Evolutionary conservation across 495 filamentous ascomycete species (phyloP).

Genomic region (Polyplosphaeria fusca): DNA sequence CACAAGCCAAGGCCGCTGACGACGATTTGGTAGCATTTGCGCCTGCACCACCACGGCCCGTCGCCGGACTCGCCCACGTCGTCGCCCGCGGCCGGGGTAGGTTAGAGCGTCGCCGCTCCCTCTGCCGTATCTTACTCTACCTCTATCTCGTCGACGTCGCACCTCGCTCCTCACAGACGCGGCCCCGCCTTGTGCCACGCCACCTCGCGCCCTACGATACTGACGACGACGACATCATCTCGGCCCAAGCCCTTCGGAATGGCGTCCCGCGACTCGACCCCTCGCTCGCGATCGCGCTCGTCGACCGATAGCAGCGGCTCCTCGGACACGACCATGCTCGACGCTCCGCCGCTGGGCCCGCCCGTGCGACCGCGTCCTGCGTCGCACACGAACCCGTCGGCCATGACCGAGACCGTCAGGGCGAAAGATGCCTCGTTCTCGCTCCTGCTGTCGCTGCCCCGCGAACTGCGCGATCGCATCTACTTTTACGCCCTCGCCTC

Average conservation of each 20-base stretch:
- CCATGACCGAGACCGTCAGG: not conserved
- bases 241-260: slow-evolving; percentile 8
- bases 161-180: no score
- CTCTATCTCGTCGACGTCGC: no score
- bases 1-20: no score
- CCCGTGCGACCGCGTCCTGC: slow-evolving; percentile 16
- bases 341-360: slow-evolving; percentile 16
- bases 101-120: no score
- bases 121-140: no score
- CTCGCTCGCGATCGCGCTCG: slow-evolving; percentile 16
- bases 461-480: slow-evolving; percentile 41
- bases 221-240: not conserved
- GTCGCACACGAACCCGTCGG: slow-evolving; percentile 8
- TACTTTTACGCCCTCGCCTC: slow-evolving; percentile 39
- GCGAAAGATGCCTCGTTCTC: slow-evolving; percentile 19
- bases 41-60: no score
- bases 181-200: not conserved
- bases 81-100: no score
- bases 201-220: not conserved
- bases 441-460: slow-evolving; percentile 39
- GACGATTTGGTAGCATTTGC: no score
- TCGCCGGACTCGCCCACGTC: no score
- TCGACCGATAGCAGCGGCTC: slow-evolving; percentile 21
- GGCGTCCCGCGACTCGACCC: slow-evolving; percentile 21
- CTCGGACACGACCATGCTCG: slow-evolving; percentile 26